Conservation (phyloP, 129 eudicot species). For the Glebionis coronaria region DNA sequence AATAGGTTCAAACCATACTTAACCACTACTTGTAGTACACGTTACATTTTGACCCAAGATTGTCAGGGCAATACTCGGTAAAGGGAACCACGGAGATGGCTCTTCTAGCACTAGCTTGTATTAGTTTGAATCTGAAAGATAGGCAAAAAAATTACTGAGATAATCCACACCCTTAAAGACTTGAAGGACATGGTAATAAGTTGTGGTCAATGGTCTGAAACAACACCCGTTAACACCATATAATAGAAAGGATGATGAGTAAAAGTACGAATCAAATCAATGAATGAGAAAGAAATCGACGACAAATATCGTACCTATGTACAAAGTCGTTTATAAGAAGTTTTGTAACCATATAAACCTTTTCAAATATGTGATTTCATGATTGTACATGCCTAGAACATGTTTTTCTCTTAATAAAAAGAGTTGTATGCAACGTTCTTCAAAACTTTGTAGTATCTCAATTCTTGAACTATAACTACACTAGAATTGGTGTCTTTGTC, state of each 20-base stretch:
- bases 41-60: slow-evolving; percentile 72
- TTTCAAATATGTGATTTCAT: slow-evolving; percentile 16
- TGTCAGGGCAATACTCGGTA: slow-evolving; percentile 83
- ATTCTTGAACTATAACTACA: too few species aligned
- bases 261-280: neutral
- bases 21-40: slow-evolving; percentile 55
- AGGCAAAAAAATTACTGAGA: slow-evolving; percentile 77
- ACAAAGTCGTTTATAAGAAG: slow-evolving; percentile 13
- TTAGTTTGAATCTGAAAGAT: slow-evolving; percentile 79
- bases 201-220: slow-evolving; percentile 77
- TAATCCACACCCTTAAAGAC: slow-evolving; percentile 50
- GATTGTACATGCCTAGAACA: neutral
- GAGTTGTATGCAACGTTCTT: neutral
- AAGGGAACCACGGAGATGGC: slow-evolving; percentile 85
- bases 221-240: slow-evolving; percentile 40
- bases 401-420: neutral
- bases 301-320: slow-evolving; percentile 5
- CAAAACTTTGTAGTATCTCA: neutral
- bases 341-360: slow-evolving; percentile 14
- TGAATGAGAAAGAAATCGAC: neutral
- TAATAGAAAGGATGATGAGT: slow-evolving; percentile 21
- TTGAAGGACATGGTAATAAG: slow-evolving; percentile 79
- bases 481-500: too few species aligned
- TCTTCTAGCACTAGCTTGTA: slow-evolving; percentile 54
- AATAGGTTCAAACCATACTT: slow-evolving; percentile 82